phyloP scores from a whole-genome alignment of 441 rosid species.

The Populus hybrid region DNA sequence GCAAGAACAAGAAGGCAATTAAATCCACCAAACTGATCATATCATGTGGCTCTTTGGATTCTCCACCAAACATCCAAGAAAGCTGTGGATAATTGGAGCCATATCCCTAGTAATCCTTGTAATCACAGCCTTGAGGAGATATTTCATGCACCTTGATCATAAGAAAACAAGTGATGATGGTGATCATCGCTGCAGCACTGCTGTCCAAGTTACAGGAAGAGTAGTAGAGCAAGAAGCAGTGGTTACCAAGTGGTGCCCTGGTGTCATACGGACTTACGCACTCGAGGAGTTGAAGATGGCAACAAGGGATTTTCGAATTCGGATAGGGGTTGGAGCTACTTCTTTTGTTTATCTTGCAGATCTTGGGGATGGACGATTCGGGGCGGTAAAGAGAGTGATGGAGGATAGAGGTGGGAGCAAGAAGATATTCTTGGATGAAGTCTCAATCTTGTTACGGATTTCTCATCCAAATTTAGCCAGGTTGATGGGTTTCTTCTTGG shows the following conservation, averaged over 20 bases:
- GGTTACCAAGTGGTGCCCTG: slow-evolving; percentile 11
- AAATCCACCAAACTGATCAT: neutral
- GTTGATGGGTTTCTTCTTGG: slow-evolving; percentile 42
- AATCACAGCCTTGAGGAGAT: slow-evolving; percentile 18
- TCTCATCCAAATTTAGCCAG: slow-evolving; percentile 49
- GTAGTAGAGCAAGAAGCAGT: neutral
- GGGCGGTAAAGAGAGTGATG: slow-evolving; percentile 48
- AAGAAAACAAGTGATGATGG: neutral
- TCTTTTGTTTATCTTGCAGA: slow-evolving; percentile 44
- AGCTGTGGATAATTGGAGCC: slow-evolving; percentile 29
- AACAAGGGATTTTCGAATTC: slow-evolving; percentile 32
- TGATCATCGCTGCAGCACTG: neutral
- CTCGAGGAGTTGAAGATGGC: slow-evolving; percentile 38
- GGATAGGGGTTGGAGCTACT: slow-evolving; percentile 42
- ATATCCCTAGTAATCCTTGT: slow-evolving; percentile 30
- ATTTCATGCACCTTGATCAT: slow-evolving; percentile 20
- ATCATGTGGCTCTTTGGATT: slow-evolving; percentile 41
- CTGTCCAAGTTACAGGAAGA: neutral
- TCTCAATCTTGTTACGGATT: slow-evolving; percentile 41
- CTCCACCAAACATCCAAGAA: slow-evolving; percentile 27
- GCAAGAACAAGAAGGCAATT: neutral
- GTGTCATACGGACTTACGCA: slow-evolving; percentile 32
- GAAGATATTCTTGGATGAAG: slow-evolving; percentile 47
- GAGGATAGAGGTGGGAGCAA: slow-evolving; percentile 41
- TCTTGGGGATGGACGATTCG: slow-evolving; percentile 36